Conservation (phyloP, 192 early-diverging fungal genomes). For the Coemansia sp. region DNA sequence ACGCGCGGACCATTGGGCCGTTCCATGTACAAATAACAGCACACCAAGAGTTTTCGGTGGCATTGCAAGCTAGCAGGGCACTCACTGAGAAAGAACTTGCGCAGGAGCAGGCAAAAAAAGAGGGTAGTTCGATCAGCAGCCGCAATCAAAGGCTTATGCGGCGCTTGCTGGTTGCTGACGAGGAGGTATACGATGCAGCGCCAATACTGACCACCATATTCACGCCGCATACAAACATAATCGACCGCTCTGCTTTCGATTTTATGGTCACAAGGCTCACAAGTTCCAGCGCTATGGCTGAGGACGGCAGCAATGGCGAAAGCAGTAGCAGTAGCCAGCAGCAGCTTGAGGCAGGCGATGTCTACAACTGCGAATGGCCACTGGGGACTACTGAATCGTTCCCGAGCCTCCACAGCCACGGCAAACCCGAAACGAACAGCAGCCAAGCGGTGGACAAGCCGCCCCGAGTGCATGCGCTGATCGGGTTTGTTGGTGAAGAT, state of each 20-base stretch:
- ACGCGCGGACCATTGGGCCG: constrained; percentile 43
- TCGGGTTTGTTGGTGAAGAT: constrained; percentile 52
- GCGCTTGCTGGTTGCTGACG: constrained; percentile 42
- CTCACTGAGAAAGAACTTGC: constrained; percentile 4
- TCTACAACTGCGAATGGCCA: constrained; percentile 42
- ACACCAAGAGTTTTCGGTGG: constrained; percentile 52
- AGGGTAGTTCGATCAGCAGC: not conserved
- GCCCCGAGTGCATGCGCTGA: constrained; percentile 44
- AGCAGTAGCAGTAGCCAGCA: not conserved
- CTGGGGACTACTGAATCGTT: constrained; percentile 25
- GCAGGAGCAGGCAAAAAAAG: constrained; percentile 2
- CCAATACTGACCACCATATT: constrained; percentile 45
- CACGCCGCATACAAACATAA: constrained; percentile 24
- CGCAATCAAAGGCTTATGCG: not conserved
- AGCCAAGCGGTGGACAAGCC: not conserved
- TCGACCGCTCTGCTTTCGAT: constrained; percentile 47
- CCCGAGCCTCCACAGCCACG: not conserved
- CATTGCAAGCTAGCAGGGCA: constrained; percentile 41
- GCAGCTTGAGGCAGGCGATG: constrained; percentile 28
- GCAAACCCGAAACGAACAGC: not conserved
- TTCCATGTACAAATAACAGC: constrained; percentile 50
- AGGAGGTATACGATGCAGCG: constrained; percentile 51
- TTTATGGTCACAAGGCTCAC: constrained; percentile 16
- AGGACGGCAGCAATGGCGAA: not conserved
- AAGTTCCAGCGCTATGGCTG: not conserved